A percentile compares a stretch with the other conserved stretches of the same genome.
These are phyloP conservation scores for Chaetomidium leptoderma DNA, from an alignment of 495 filamentous ascomycete genomes.

Conservation along the genomic window DNA sequence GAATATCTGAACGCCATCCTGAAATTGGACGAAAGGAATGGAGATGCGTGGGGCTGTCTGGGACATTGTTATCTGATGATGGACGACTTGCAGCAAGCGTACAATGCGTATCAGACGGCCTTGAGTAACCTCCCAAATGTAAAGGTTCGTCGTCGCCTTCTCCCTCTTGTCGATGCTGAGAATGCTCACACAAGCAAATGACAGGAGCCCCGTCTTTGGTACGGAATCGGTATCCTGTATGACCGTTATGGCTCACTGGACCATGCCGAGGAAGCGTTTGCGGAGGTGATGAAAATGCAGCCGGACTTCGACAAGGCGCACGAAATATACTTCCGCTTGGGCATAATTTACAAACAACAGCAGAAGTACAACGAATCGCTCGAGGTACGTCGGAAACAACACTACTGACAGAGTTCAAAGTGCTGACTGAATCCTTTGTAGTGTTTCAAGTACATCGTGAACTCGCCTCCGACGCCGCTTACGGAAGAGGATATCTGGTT, in stretches of 20 bases:
- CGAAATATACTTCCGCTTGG: slow-evolving; percentile 97
- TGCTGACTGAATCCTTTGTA: slow-evolving; percentile 40
- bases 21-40: slow-evolving; percentile 81
- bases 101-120: slow-evolving; percentile 95
- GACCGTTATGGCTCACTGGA: slow-evolving; percentile 96
- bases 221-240: slow-evolving; percentile 97
- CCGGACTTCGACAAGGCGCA: slow-evolving; percentile 98
- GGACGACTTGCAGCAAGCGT: slow-evolving; percentile 96
- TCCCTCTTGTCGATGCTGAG: not conserved
- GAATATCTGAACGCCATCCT: slow-evolving; percentile 90
- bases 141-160: slow-evolving; percentile 57
- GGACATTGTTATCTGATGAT: slow-evolving; percentile 99
- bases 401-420: not conserved
- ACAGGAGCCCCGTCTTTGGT: slow-evolving; percentile 98
- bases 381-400: slow-evolving; percentile 58
- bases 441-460: slow-evolving; percentile 98
- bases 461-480: slow-evolving; percentile 83
- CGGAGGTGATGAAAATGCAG: slow-evolving; percentile 98
- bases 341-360: slow-evolving; percentile 99
- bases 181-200: slow-evolving; percentile 16
- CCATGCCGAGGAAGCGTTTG: slow-evolving; percentile 97
- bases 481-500: slow-evolving; percentile 99
- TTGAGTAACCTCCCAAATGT: slow-evolving; percentile 90
- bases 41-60: slow-evolving; percentile 94
- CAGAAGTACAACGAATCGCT: slow-evolving; percentile 89